phyloP scores from a whole-genome alignment of 2,329 filamentous ascomycete species.

The Neophaeococcomyces mojaviensis region DNA sequence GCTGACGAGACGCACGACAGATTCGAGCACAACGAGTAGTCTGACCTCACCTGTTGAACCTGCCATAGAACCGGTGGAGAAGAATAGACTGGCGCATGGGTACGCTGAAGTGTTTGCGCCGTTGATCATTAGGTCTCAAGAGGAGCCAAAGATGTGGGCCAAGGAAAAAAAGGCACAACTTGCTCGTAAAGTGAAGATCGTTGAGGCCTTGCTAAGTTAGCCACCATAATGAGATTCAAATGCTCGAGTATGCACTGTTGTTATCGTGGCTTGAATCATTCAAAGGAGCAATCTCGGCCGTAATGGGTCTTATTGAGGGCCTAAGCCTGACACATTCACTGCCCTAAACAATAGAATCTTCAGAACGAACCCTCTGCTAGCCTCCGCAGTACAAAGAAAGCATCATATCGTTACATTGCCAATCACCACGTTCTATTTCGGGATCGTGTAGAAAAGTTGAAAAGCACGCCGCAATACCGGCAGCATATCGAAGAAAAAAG shows the following conservation, averaged over 20 bases:
- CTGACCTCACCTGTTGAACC: constrained; percentile 7
- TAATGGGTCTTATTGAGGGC: no score
- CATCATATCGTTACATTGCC: no score
- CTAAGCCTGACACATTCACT: no score
- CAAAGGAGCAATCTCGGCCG: neutral
- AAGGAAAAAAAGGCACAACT: constrained; percentile 20
- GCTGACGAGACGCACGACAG: constrained; percentile 12
- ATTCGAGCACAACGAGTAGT: constrained; percentile 10
- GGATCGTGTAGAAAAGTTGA: no score
- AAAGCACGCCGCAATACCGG: no score
- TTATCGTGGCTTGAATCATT: neutral
- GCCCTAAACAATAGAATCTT: no score
- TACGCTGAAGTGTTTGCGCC: constrained; percentile 21
- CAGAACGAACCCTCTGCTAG: no score
- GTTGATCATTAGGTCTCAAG: constrained; percentile 17
- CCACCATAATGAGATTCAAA: neutral
- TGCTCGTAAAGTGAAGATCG: constrained; percentile 15
- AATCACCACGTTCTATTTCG: no score
- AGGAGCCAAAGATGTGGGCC: constrained; percentile 9
- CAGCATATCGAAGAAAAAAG: no score
- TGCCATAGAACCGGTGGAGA: constrained; percentile 2
- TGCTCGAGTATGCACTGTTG: neutral
- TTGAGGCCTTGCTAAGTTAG: constrained; percentile 18
- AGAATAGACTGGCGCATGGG: constrained; percentile 8
- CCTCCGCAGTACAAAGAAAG: no score